Evolutionary conservation across 805 yeast genomes (phyloP).

Genomic region (Lipomyces sp.): DNA sequence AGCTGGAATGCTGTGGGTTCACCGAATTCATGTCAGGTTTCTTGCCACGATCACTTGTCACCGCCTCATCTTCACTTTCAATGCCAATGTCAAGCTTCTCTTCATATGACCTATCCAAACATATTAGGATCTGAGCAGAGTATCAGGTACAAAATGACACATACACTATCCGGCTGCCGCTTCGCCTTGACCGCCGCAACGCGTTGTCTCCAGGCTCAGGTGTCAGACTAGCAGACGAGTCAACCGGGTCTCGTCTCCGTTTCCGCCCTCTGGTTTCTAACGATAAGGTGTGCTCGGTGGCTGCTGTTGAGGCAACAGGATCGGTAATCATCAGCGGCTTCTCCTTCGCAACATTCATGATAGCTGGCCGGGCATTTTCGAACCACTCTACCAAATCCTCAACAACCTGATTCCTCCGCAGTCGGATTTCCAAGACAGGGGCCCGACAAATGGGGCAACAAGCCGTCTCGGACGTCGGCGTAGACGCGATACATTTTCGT

Average conservation of each 20-base stretch:
- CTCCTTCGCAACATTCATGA: constrained; percentile 17
- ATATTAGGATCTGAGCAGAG: not conserved
- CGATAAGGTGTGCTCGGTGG: not conserved
- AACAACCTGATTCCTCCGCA: constrained; percentile 68
- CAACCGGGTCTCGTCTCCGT: constrained; percentile 3
- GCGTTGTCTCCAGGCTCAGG: constrained; percentile 2
- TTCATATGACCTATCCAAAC: constrained; percentile 17
- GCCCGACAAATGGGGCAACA: constrained; percentile 80
- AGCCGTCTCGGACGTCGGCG: constrained; percentile 46
- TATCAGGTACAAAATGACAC: not conserved
- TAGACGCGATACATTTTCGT: constrained; percentile 63
- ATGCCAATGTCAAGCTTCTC: constrained; percentile 29
- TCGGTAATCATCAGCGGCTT: constrained; percentile 1
- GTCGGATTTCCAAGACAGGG: constrained; percentile 69
- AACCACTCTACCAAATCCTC: constrained; percentile 72
- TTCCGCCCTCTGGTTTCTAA: constrained; percentile 6
- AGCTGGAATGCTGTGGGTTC: not conserved
- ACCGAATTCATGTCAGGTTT: not conserved
- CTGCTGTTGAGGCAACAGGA: not conserved
- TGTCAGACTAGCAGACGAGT: not conserved
- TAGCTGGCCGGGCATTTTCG: constrained; percentile 36
- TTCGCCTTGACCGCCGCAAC: constrained; percentile 15
- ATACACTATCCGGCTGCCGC: constrained; percentile 12
- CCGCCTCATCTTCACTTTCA: not conserved
- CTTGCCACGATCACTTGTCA: not conserved